Conservation (phyloP, 768 basidiomycete genomes). For the Baorangia bicolor region DNA sequence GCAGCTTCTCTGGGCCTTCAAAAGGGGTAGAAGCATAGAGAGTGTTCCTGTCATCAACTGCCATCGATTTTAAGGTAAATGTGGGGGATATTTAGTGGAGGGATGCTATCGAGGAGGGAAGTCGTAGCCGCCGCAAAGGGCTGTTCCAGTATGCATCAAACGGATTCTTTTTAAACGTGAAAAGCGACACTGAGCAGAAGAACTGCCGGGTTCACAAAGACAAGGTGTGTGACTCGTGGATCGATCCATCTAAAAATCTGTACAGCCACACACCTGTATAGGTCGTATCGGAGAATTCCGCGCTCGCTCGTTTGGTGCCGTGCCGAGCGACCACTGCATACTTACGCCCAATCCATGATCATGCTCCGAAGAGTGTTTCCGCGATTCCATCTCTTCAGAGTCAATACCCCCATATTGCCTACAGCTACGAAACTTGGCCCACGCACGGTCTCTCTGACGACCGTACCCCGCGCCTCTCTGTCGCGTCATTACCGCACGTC, state of each 20-base stretch:
- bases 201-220: conserved; percentile 18
- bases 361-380: conserved; percentile 43
- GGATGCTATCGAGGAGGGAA: conserved; percentile 50
- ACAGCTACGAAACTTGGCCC: conserved; percentile 40
- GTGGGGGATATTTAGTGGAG: conserved; percentile 15
- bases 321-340: no score
- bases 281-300: conserved; percentile 15
- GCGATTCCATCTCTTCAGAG: conserved; percentile 47
- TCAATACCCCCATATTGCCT: conserved; percentile 49
- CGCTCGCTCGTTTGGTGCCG: neutral
- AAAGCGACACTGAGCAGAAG: conserved; percentile 12
- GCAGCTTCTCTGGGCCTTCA: conserved; percentile 92
- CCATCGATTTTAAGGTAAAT: conserved; percentile 18
- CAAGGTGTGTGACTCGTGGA: conserved; percentile 6
- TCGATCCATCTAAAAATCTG: conserved; percentile 11
- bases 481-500: conserved; percentile 49
- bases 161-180: conserved; percentile 19
- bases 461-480: conserved; percentile 16
- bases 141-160: conserved; percentile 46
- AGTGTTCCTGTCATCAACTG: conserved; percentile 19
- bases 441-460: conserved; percentile 15
- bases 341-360: no score
- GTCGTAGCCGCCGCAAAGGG: conserved; percentile 36
- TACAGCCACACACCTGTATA: conserved; percentile 30
- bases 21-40: conserved; percentile 55